Evolutionary conservation across 164 flowering plant genomes (phyloP), one percentile per base, ranked within the genome.

Genomic region (Houttuynia cordata): DNA sequence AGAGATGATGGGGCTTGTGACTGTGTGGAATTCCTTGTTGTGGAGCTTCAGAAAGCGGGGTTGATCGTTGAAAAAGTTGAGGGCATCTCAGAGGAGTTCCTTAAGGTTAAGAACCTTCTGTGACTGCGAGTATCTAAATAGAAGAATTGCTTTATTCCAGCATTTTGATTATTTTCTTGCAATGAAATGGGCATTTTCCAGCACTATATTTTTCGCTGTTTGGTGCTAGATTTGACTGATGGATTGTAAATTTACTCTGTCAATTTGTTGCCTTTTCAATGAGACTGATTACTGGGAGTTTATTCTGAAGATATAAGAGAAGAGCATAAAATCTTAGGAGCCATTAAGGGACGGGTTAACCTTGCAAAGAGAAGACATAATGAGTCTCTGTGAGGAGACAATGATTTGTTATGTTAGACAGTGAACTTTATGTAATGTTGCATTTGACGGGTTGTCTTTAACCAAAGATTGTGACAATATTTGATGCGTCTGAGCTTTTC

Each of bases 41-140:
- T 61, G 49, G 85, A 87, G 68, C 78, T 92, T 19, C 71, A 25
- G 78, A 83, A 78, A 52, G 74, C 56, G 53, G 98, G 94, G 18
- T 70, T 92, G 64, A 67, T 79, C 10, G 79, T 83, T 61, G 87
- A 92, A 56, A 81, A 80, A 67, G 86, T 83, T 57, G 24, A 56
- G 60, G 98, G 98, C 53, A 39, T 89, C 51, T 66, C 82, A 47
- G 79, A 87, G 63, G 96, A 86, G 62, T 92, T 85, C 65, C 65
- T 92, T 55, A 89, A 87, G 98, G 98, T 88, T 70, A 12, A 64
- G 0, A 56, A 59, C 51, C 59, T 41, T 56, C 30, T 24, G 20
- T 19, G 30, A 1, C 47, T 58, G 21, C 7, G 12, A 51, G 49
- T 9, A 15, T 53, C 45, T 22, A 58, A 58, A 30, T 30, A 30